Percentiles rank a stretch among this genome's conserved stretches.
Evolutionary conservation across 306 rosid genomes (phyloP).

Genomic region (Prosopis cineraria): DNA sequence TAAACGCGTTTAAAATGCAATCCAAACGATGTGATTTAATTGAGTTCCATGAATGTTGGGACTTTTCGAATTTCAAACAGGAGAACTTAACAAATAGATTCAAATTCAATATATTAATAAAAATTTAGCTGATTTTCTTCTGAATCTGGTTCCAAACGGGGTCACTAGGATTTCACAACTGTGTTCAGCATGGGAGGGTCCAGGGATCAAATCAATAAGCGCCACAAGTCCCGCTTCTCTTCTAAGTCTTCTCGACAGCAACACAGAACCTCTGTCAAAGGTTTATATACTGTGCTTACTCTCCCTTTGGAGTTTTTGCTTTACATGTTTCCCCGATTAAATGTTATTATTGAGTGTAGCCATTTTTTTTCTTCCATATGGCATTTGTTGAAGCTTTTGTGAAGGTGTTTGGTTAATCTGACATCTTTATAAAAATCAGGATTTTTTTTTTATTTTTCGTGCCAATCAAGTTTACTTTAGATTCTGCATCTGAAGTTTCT

Average conservation of each 20-base stretch:
- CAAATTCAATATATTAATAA: neutral
- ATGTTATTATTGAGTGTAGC: neutral
- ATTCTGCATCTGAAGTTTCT: neutral
- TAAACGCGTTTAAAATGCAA: neutral
- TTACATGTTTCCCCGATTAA: neutral
- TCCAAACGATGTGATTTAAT: neutral
- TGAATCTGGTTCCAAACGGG: neutral
- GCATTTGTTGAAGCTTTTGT: neutral
- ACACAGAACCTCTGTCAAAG: constrained; percentile 66
- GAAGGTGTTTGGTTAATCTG: neutral
- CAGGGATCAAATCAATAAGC: constrained; percentile 66
- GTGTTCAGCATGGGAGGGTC: constrained; percentile 59
- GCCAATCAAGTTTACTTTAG: neutral
- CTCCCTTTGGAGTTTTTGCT: neutral
- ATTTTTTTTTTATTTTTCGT: neutral
- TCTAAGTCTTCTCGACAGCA: constrained; percentile 71
- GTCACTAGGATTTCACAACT: neutral
- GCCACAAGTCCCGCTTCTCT: constrained; percentile 79
- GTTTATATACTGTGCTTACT: constrained; percentile 20
- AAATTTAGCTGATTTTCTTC: neutral
- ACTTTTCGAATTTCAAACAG: neutral
- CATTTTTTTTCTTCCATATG: neutral
- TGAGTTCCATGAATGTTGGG: neutral
- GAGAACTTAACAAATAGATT: neutral
- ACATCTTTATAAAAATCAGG: neutral